Evolutionary conservation across 352 stramenopile species (phyloP), one percentile per base, ranked within the genome.

Genomic region (Phytophthora multivora): DNA sequence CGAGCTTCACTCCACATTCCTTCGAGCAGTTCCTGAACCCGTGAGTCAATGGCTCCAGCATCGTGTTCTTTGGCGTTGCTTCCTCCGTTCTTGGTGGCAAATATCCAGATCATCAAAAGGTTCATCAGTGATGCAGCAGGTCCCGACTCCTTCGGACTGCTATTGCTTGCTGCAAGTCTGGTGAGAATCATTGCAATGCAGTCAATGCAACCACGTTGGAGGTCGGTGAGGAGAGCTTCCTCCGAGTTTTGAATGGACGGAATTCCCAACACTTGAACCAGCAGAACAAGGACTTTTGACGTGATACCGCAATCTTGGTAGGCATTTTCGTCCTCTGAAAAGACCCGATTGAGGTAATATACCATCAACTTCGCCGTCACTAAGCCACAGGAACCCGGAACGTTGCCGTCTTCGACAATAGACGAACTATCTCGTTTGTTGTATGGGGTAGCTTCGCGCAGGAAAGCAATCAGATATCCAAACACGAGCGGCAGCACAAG

Each of bases 171-270:
- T 50, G 65, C 26, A 31, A 75, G 39, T 28, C 62, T 62, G 33
- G 62, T 47, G 11, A 88, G 45, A n/a, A 91, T 64, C 25, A 87
- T 50, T 2, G 79, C 79, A 15, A 86, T 59, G 42, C 79, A 89
- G 51, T 92, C 83, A 59, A 92, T 90, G 26, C 81, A 80, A 19
- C 83, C 83, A 25, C 84, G 71, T 51, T 92, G 81, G 10, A 92
- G 56, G 64, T 92, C 83, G 3, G 67, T 73, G 18, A 90, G 68
- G 9, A 77, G 50, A 9, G 73, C 77, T 23, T 69, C 57, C 41
- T 80, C 55, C 0, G 61, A 48, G 9, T 51, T 38, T 42, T 68
- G 38, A 18, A 41, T 9, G 31, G 62, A 76, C 5, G 71, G 71
- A 25, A 92, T 72, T 6, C 66, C 69, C 31, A 92, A 50, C 19